These are phyloP conservation scores for Fusarium torreyae DNA, from an alignment of 2,329 filamentous ascomycete genomes.

Conservation along the genomic window DNA sequence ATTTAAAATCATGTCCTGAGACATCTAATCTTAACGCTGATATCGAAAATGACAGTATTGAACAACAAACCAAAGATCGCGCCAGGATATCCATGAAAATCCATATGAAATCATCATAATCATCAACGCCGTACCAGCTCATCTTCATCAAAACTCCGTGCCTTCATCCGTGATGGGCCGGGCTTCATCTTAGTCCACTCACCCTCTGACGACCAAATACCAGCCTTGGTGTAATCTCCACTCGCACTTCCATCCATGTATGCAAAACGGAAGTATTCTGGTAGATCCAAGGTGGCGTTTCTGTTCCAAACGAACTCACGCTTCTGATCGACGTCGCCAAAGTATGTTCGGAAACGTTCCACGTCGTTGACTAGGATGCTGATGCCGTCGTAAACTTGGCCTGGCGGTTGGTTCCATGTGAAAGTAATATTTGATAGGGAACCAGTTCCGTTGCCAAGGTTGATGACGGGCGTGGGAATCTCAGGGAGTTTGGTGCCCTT, in stretches of 20 bases:
- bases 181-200: conserved; percentile 76
- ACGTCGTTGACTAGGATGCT: conserved; percentile 89
- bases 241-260: conserved; percentile 76
- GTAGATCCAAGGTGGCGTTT: conserved; percentile 60
- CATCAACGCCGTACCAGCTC: conserved; percentile 41
- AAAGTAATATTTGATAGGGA: conserved; percentile 77
- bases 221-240: conserved; percentile 83
- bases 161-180: conserved; percentile 68
- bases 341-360: conserved; percentile 82
- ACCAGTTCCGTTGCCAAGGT: conserved; percentile 55
- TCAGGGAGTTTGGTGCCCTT: conserved; percentile 73
- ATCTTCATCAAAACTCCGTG: conserved; percentile 46
- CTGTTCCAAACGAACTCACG: conserved; percentile 73
- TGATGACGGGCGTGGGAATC: conserved; percentile 64
- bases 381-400: conserved; percentile 77
- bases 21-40: background rate
- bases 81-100: conserved; percentile 1
- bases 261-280: conserved; percentile 85
- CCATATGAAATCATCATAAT: conserved; percentile 13
- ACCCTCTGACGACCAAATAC: conserved; percentile 75
- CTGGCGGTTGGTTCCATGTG: conserved; percentile 62
- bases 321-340: conserved; percentile 65
- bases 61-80: conserved; percentile 6
- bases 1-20: background rate
- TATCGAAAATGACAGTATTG: conserved; percentile 22